Conservation (phyloP, 257 asterid species). For the Gentiana straminea region DNA sequence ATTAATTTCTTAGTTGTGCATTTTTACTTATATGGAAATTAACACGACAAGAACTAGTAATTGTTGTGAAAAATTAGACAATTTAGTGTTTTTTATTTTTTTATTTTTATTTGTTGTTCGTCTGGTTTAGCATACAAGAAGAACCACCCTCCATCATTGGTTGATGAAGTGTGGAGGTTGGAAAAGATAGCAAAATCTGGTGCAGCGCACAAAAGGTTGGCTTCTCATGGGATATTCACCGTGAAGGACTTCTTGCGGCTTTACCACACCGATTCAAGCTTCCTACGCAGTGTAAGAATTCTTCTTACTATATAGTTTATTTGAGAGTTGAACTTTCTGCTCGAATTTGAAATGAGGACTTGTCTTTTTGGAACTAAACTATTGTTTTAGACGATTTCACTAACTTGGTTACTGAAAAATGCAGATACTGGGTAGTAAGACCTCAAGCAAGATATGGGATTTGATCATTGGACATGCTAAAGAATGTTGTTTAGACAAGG, state of each 20-base stretch:
- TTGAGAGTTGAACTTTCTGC: not conserved
- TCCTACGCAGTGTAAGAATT: slow-evolving; percentile 50
- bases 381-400: slow-evolving; percentile 9
- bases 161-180: slow-evolving; percentile 77
- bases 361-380: too few species aligned
- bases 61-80: slow-evolving; percentile 3
- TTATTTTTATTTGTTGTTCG: slow-evolving; percentile 8
- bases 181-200: slow-evolving; percentile 81
- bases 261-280: slow-evolving; percentile 24
- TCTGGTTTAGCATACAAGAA: slow-evolving; percentile 52
- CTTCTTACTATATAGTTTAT: slow-evolving; percentile 8
- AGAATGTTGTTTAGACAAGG: slow-evolving; percentile 38
- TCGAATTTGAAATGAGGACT: not conserved
- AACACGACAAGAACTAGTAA: too few species aligned
- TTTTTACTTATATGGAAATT: not conserved
- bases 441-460: slow-evolving; percentile 52
- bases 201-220: slow-evolving; percentile 36
- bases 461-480: slow-evolving; percentile 47
- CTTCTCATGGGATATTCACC: slow-evolving; percentile 16
- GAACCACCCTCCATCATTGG: slow-evolving; percentile 53
- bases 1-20: not conserved
- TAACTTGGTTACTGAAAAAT: slow-evolving; percentile 10
- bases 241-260: slow-evolving; percentile 57
- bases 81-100: slow-evolving; percentile 1
- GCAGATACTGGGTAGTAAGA: slow-evolving; percentile 48